Evolutionary conservation across 108 stramenopile genomes (phyloP), one percentile per base, ranked within the genome.

Genomic region (Stephanodiscus triporus): DNA sequence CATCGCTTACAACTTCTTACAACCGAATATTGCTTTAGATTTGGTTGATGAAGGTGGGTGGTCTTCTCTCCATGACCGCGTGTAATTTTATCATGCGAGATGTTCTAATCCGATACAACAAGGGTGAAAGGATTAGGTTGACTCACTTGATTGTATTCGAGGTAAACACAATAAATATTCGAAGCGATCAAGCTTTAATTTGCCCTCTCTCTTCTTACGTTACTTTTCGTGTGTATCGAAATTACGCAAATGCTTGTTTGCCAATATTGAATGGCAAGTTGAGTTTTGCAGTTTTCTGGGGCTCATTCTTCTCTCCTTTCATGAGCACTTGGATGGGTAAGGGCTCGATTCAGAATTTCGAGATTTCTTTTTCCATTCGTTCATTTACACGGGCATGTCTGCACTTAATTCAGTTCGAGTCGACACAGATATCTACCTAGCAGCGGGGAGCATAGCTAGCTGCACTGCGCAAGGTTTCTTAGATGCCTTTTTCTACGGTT

Each of bases 381-480:
- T 19, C n/a, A 19, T 49, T 49, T 34, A 34, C 32, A 34, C 32
- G 2, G 32, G 4, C 32, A 34, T 34, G 32, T 34, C 32, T 34
- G 5, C 32, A 34, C 32, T 34, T n/a, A n/a, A n/a, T 49, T 19
- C 48, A 49, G 67, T 73, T n/a, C 73, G 66, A 0, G 58, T 51
- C 34, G 78, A 80, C 10, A 48, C 27, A 6, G 78, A 66, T 2
- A 57, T 68, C 8, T 80, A 61, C 23, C 20, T 61, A 45, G 66
- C 78, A 24, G 27, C 50, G 47, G 78, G 78, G 19, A 68, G 17
- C 40, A 51, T 22, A 7, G 66, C 49, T 2, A 80, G 32, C 17
- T 80, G 78, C 10, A 80, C 73, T 16, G 42, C 68, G 0, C 73
- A 75, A 36, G 78, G 78, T 69, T 80, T 80, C 55, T 51, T 80